A percentile compares a stretch with the other conserved stretches of the same genome.
Evolutionary conservation across 1,284 basidiomycete species (phyloP).

Genomic region (Cryptococcus deneoformans): DNA sequence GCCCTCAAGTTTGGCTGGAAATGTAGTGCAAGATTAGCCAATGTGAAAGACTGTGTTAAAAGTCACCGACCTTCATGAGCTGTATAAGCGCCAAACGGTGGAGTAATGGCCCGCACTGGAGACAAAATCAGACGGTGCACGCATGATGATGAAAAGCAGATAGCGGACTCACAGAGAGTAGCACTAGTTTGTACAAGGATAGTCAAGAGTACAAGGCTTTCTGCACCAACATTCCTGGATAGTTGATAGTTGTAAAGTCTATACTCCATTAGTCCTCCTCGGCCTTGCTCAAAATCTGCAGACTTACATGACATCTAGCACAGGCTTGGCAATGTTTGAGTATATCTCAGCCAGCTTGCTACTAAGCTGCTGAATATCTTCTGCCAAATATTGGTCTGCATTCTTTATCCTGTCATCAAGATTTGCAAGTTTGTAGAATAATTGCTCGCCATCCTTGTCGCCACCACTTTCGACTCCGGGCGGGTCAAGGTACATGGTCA

Average conservation of each 20-base stretch:
- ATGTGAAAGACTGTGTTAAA: not conserved
- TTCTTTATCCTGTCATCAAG: constrained; percentile 95
- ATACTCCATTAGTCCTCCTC: not conserved
- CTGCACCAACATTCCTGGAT: constrained; percentile 89
- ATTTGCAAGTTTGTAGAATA: constrained; percentile 92
- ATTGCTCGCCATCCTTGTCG: constrained; percentile 50
- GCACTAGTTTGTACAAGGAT: constrained; percentile 80
- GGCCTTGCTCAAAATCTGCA: not conserved
- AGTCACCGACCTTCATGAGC: constrained; percentile 52
- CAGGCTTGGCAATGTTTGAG: constrained; percentile 87
- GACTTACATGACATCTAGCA: constrained; percentile 68
- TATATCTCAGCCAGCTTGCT: constrained; percentile 91
- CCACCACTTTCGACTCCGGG: constrained; percentile 8
- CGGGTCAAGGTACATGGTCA: constrained; percentile 77
- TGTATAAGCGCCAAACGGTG: constrained; percentile 91
- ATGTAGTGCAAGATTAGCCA: constrained; percentile 10
- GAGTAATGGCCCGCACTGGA: constrained; percentile 77
- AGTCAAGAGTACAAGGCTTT: constrained; percentile 82
- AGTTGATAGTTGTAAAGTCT: constrained; percentile 96
- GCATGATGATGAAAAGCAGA: not conserved
- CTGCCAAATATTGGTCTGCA: constrained; percentile 77
- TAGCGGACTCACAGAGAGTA: constrained; percentile 62
- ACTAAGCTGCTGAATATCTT: constrained; percentile 93
- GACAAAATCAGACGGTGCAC: not conserved
- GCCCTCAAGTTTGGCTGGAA: constrained; percentile 80